Conservation (phyloP, 2,329 filamentous ascomycete genomes). For the Fusarium longipes region DNA sequence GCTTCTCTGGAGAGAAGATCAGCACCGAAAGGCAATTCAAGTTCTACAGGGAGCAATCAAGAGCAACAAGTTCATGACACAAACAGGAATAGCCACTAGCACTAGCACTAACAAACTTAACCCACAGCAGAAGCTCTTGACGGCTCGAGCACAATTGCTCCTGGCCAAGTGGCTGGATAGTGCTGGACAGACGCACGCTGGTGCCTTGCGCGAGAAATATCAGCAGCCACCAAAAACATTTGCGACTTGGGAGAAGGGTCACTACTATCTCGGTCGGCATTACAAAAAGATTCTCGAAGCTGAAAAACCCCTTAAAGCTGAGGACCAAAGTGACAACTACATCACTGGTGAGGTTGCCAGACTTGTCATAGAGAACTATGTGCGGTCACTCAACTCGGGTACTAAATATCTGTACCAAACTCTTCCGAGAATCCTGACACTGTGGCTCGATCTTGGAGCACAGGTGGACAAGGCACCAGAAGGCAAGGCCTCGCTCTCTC, state of each 20-base stretch:
- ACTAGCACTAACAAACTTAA: conserved; percentile 53
- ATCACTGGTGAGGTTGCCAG: conserved; percentile 86
- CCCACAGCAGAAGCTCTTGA: conserved; percentile 68
- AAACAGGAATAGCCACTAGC: conserved; percentile 53
- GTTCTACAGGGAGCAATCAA: conserved; percentile 87
- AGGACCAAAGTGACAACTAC: conserved; percentile 81
- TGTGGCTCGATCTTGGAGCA: conserved; percentile 93
- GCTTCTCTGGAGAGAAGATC: conserved; percentile 90
- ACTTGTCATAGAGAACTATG: conserved; percentile 92
- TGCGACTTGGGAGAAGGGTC: conserved; percentile 90
- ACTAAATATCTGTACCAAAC: conserved; percentile 98
- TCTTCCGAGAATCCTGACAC: conserved; percentile 86
- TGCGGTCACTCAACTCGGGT: conserved; percentile 86
- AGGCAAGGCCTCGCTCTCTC: conserved; percentile 63
- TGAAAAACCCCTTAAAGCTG: conserved; percentile 79
- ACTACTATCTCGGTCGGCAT: conserved; percentile 96
- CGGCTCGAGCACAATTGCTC: conserved; percentile 84
- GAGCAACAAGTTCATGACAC: conserved; percentile 76
- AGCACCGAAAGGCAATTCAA: conserved; percentile 95
- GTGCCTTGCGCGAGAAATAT: conserved; percentile 83
- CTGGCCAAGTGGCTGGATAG: conserved; percentile 97
- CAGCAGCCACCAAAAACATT: conserved; percentile 79
- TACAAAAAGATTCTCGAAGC: conserved; percentile 97
- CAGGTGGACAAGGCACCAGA: conserved; percentile 73
- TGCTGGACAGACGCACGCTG: conserved; percentile 91